Evolutionary conservation across 305 asterid species (phyloP).

Genomic region (Plantago coronopus): DNA sequence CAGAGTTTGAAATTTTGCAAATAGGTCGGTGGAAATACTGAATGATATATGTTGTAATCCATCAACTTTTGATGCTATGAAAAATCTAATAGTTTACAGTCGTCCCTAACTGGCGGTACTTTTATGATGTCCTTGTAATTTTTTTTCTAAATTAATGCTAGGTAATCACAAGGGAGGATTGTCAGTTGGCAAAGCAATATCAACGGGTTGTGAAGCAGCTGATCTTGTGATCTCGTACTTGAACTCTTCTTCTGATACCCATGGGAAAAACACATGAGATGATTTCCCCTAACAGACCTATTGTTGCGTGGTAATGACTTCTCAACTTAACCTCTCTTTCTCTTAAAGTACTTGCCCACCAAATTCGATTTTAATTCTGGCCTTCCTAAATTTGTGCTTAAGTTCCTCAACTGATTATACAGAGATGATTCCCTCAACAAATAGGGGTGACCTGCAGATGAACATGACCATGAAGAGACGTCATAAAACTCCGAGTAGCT

Average conservation of each 20-base stretch:
- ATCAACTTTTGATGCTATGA: not conserved
- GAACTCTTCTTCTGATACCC: slow-evolving; percentile 31
- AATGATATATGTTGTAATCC: not conserved
- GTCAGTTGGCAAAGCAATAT: slow-evolving; percentile 87
- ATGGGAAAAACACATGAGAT: slow-evolving; percentile 17
- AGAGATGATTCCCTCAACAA: slow-evolving; percentile 7
- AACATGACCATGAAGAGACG: slow-evolving; percentile 14
- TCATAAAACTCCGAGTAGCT: not conserved
- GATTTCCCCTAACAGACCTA: slow-evolving; percentile 4
- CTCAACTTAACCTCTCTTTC: not conserved
- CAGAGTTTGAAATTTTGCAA: too few relatives aligned
- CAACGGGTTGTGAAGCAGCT: slow-evolving; percentile 84
- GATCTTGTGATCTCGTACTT: slow-evolving; percentile 79
- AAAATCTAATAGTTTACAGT: slow-evolving; percentile 12
- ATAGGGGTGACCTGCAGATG: slow-evolving; percentile 25
- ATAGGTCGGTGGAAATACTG: not conserved
- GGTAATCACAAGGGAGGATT: slow-evolving; percentile 94
- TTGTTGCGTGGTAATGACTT: slow-evolving; percentile 21
- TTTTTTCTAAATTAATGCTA: slow-evolving; percentile 26
- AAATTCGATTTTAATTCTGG: not conserved
- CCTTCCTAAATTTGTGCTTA: not conserved
- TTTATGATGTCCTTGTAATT: slow-evolving; percentile 14
- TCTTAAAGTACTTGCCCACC: not conserved
- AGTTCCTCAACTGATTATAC: not conserved
- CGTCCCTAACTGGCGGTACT: slow-evolving; percentile 3